Conservation (phyloP, 306 rosid genomes). For the Cajanus cajan region DNA sequence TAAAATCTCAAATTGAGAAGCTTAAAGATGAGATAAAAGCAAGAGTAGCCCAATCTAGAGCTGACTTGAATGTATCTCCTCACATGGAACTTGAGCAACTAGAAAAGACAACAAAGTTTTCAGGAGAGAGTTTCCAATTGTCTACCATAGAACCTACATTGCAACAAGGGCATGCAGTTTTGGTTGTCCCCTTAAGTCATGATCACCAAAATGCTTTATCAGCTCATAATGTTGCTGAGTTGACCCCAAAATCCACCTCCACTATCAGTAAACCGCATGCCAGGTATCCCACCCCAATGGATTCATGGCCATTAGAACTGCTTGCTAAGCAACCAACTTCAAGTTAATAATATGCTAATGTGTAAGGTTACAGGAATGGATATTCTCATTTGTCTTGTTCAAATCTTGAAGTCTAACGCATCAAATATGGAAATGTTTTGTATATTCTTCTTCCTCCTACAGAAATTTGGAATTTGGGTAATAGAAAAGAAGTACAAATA, state of each 20-base stretch:
- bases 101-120: constrained; percentile 34
- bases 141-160: constrained; percentile 41
- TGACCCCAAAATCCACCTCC: constrained; percentile 38
- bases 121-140: constrained; percentile 44
- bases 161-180: constrained; percentile 57
- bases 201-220: constrained; percentile 49
- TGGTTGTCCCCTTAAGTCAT: constrained; percentile 54
- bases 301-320: constrained; percentile 77
- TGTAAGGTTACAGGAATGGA: neutral
- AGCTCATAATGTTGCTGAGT: constrained; percentile 31
- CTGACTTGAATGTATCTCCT: constrained; percentile 60
- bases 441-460: neutral
- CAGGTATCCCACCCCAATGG: constrained; percentile 78
- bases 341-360: constrained; percentile 25
- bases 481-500: neutral
- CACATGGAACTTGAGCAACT: constrained; percentile 29
- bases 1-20: constrained; percentile 64
- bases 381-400: neutral
- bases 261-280: constrained; percentile 85
- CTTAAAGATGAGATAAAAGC: constrained; percentile 64
- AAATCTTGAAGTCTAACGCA: neutral
- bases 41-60: constrained; percentile 50
- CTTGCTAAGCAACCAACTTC: constrained; percentile 57
- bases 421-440: too few relatives aligned
- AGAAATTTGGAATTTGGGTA: neutral